Evolutionary conservation across 805 yeast genomes (phyloP).

Genomic region (Candida jianshihensis): DNA sequence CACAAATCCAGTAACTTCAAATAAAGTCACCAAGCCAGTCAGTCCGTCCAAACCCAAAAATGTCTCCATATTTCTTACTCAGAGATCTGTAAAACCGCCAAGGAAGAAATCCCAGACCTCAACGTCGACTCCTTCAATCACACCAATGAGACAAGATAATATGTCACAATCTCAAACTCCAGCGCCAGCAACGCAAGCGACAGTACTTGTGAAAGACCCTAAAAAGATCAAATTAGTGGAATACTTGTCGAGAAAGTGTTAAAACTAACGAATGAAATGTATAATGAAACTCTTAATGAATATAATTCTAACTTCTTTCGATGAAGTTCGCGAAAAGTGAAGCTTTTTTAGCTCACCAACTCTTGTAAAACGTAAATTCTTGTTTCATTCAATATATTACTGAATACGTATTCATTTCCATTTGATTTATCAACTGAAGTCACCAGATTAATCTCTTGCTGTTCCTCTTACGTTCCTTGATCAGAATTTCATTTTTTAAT

Average conservation of each 20-base stretch:
- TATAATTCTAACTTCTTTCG: neutral
- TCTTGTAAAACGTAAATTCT: too few species aligned
- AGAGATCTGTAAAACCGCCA: neutral
- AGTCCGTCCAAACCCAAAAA: neutral
- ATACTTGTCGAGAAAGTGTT: conserved; percentile 2
- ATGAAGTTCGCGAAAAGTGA: too few species aligned
- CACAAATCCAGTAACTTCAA: too few species aligned
- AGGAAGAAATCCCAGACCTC: neutral
- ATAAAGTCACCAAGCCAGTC: neutral
- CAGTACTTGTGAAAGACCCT: neutral
- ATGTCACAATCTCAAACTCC: too few species aligned
- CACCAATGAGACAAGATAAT: neutral
- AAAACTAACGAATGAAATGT: neutral
- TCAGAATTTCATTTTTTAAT: too few species aligned
- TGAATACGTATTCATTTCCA: too few species aligned
- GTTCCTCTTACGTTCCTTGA: too few species aligned
- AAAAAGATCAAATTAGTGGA: conserved; percentile 8
- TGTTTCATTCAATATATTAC: neutral
- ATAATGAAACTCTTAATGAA: neutral
- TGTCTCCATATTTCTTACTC: neutral
- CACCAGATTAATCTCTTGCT: too few species aligned
- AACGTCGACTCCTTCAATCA: neutral
- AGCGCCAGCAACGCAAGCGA: too few species aligned
- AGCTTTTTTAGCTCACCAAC: too few species aligned
- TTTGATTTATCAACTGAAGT: too few species aligned